Percentiles rank a stretch among this genome's conserved stretches.
These are phyloP conservation scores for Coprinopsis strossmayeri DNA, from an alignment of 768 basidiomycete species.

Conservation along the genomic window DNA sequence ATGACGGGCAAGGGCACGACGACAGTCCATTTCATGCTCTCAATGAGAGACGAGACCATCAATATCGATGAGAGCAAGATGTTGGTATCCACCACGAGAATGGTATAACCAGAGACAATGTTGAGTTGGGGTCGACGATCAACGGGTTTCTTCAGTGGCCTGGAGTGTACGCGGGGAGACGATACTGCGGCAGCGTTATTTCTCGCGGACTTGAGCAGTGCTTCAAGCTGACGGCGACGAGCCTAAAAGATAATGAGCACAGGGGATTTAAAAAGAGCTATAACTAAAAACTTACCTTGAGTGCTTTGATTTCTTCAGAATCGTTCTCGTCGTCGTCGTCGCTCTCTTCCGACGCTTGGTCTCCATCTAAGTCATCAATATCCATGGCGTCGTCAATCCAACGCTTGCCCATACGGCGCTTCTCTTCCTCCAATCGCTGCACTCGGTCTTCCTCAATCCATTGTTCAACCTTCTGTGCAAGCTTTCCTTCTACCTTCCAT, in stretches of 20 bases:
- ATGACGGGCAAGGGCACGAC: conserved; percentile 91
- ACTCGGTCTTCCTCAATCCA: conserved; percentile 69
- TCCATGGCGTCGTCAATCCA: conserved; percentile 72
- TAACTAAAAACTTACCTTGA: conserved; percentile 52
- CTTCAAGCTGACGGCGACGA: conserved; percentile 67
- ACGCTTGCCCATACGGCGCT: conserved; percentile 50
- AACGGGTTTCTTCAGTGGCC: conserved; percentile 19
- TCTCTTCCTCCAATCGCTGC: conserved; percentile 65
- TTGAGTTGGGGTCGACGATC: conserved; percentile 36
- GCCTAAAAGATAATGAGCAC: conserved; percentile 37
- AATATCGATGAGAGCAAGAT: conserved; percentile 81
- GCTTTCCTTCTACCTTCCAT: conserved; percentile 58
- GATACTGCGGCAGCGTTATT: conserved; percentile 22
- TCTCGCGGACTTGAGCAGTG: conserved; percentile 48
- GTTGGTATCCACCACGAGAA: conserved; percentile 93
- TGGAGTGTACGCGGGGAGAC: conserved; percentile 22
- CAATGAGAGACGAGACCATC: conserved; percentile 67
- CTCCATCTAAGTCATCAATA: conserved; percentile 54
- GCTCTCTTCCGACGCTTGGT: conserved; percentile 36
- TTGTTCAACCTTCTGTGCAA: conserved; percentile 59
- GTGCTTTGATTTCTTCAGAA: conserved; percentile 64
- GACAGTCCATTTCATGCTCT: conserved; percentile 79
- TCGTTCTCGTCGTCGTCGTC: conserved; percentile 60
- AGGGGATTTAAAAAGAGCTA: conserved; percentile 12
- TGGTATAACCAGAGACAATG: conserved; percentile 79